Conservation (phyloP, 2,329 filamentous ascomycete species). For the Sporothrix brasiliensis region DNA sequence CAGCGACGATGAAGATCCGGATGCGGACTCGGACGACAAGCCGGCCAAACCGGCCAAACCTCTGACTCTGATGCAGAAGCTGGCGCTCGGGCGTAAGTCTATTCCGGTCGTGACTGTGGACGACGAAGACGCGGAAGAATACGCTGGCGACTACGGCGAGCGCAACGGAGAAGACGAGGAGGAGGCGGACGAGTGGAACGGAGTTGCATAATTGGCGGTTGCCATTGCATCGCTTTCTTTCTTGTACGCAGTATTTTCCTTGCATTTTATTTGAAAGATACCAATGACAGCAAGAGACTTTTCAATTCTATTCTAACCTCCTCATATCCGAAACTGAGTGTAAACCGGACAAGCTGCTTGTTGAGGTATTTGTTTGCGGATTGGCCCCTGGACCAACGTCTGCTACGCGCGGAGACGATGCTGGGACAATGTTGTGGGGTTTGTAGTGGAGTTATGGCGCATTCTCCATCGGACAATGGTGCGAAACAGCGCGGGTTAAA, state of each 20-base stretch:
- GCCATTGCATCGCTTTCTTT: background rate
- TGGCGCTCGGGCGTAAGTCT: conserved; percentile 22
- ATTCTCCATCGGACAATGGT: conserved; percentile 15
- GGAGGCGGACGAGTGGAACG: background rate
- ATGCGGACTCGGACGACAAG: conserved; percentile 7
- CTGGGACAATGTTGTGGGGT: background rate
- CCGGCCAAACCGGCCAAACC: background rate
- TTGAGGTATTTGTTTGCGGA: background rate
- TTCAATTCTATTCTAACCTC: background rate
- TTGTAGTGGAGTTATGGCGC: background rate
- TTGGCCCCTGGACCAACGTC: background rate
- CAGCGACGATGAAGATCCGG: background rate
- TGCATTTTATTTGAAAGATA: background rate
- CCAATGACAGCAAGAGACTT: conserved; percentile 1
- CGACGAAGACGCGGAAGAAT: background rate
- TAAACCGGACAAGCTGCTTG: background rate
- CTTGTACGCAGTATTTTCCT: background rate
- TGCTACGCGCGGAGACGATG: background rate
- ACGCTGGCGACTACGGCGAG: conserved; percentile 1
- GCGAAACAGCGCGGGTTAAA: conserved; percentile 1
- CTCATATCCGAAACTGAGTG: background rate
- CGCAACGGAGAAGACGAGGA: conserved; percentile 10
- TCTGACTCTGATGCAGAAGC: conserved; percentile 31
- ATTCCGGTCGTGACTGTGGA: conserved; percentile 11
- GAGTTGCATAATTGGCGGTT: background rate